phyloP scores from a whole-genome alignment of 2,329 filamentous ascomycete species.

The Aphanocladium album region DNA sequence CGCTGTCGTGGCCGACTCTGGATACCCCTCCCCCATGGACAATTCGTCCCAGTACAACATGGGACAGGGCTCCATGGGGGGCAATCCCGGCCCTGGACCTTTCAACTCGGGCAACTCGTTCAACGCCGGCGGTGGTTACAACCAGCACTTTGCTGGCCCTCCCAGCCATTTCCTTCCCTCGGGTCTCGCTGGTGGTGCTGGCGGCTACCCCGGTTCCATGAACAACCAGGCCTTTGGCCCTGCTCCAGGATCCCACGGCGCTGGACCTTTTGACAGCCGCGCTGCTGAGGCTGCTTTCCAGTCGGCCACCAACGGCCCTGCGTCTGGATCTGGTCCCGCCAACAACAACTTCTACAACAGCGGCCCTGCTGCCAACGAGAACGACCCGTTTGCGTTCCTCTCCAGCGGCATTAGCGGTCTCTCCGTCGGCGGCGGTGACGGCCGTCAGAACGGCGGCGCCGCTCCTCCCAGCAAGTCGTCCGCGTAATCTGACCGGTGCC shows the following conservation, averaged over 20 bases:
- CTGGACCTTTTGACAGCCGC: conserved; percentile 86
- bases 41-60: conserved; percentile 77
- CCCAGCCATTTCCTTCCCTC: conserved; percentile 89
- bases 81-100: conserved; percentile 70
- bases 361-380: conserved; percentile 61
- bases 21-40: conserved; percentile 87
- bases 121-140: conserved; percentile 58
- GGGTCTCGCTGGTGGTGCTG: conserved; percentile 68
- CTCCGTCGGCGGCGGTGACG: conserved; percentile 62
- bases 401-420: conserved; percentile 68
- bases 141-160: conserved; percentile 80
- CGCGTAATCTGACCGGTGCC: conserved; percentile 36
- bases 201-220: conserved; percentile 69
- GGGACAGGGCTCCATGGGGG: conserved; percentile 81
- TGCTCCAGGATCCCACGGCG: conserved; percentile 72
- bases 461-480: conserved; percentile 56
- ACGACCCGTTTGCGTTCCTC: conserved; percentile 76
- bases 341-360: conserved; percentile 47
- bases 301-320: conserved; percentile 75
- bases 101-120: conserved; percentile 69
- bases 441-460: conserved; percentile 56
- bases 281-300: conserved; percentile 93
- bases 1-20: conserved; percentile 89
- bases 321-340: conserved; percentile 63
- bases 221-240: conserved; percentile 72